Evolutionary conservation across 306 rosid species (phyloP), one percentile per base, ranked within the genome.

Genomic region (Inga laurina): DNA sequence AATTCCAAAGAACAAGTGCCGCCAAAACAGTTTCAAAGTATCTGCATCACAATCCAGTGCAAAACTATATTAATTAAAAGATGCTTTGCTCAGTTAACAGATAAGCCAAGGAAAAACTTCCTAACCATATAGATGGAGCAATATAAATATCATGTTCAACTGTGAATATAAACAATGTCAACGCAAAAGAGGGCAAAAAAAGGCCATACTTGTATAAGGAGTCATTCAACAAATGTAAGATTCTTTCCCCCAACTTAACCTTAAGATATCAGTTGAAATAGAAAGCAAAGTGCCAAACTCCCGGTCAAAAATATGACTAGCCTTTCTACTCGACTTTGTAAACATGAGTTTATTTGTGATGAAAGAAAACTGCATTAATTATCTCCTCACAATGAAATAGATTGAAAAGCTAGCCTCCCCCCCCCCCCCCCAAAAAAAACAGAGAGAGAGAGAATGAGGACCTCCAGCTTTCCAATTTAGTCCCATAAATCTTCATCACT

Each of bases 1-100:
- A 71, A 85, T 78, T 76, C 32, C 43, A 59, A 67, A 65, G 75
- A 57, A 91, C 71, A 39, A 80, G 67, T 32, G 70, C 75, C 4
- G 11, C n/a, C 46, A 69, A 76, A 19, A 48, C 73, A 45, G 81
- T 39, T 52, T 56, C 43, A 73, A 71, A 52, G 80, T 59, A 75
- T 46, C 82, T 76, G 86, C 82, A 76, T 69, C 34, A 76, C 80
- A 72, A 52, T 30, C 77, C 24, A 75, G 30, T 41, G 59, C 15
- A 39, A 54, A 56, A 9, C 75, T 77, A 57, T 72, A 37, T 34
- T 57, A 73, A 74, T 41, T 35, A 66, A 48, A 76, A 78, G 24
- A 56, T 70, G 83, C 72, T 79, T 52, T 57, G 61, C 59, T 11
- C 37, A 45, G 56, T 78, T 62, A 82, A 77, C 39, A 73, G 30